Base-by-base conservation (phyloP, 148 eudicot genomes). In the Vaccinium corymbosum region DNA sequence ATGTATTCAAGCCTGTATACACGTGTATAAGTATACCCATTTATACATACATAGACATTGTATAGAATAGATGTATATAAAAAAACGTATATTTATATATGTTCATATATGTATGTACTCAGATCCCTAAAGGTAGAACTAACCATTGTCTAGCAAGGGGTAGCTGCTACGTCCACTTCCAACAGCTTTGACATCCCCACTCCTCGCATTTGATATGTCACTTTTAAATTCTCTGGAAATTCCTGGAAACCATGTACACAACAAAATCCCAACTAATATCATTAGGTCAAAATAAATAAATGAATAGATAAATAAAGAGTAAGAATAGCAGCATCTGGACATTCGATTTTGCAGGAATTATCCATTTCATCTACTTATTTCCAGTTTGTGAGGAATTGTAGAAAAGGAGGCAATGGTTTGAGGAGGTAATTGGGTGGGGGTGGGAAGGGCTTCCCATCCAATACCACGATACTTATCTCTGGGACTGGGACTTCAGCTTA, bases 131-230 rank as follows among this genome's bases (percentile, higher is more conserved):
- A 11, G 16, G 73, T 27, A 80, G 81, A 32, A 83, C 95, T 56
- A 17, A 90, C 97, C 94, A 86, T 90, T 90, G 79, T 90, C 94
- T 78, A 75, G 71, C 64, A 87, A 89, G 73, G 86, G 85, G 84
- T 86, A 87, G 76, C 82, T 79, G 51, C 87, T 86, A 64, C 90
- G 93, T 80, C 92, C 93, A 84, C 90, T 68, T 57, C 86, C 86
- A 87, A 80, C 19, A 48, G 85, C 79, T 80, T 84, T 84, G 77
- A 79, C 82, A 68, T 91, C 95, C 70, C 79, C 85, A 81, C 73
- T 86, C 55, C 90, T 88, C 50, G 82, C 80, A 87, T 74, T 14
- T 74, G 87, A 80, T 16, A 81, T 57, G 66, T 94, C 94, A 83
- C 59, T 81, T 87, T 91, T 94, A 52, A 80, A 29, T 56, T 94